Percentiles rank a stretch among this genome's conserved stretches.
phyloP scores from a whole-genome alignment of 306 rosid genomes.

The Vachellia pachyceras region DNA sequence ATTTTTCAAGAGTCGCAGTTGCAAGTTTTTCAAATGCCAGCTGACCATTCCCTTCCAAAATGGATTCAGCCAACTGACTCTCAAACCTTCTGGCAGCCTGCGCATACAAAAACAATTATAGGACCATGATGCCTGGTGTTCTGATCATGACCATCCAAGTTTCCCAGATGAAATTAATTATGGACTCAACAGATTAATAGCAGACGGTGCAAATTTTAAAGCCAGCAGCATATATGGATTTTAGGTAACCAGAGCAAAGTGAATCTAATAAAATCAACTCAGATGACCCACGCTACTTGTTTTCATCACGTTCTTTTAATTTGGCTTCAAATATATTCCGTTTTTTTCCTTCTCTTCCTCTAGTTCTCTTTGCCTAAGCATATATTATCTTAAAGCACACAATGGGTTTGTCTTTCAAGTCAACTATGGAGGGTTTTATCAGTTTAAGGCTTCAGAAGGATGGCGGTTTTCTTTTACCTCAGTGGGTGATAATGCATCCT shows the following conservation, averaged over 20 bases:
- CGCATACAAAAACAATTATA: slow-evolving; percentile 29
- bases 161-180: slow-evolving; percentile 26
- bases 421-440: not conserved
- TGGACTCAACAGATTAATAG: not conserved
- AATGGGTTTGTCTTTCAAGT: not conserved
- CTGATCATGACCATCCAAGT: slow-evolving; percentile 21
- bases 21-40: slow-evolving; percentile 90
- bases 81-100: slow-evolving; percentile 95
- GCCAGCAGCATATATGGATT: not conserved
- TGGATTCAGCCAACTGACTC: slow-evolving; percentile 89
- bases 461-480: slow-evolving; percentile 57
- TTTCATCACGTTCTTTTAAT: not conserved
- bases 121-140: slow-evolving; percentile 9
- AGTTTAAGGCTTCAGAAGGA: not conserved
- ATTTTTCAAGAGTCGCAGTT: slow-evolving; percentile 86
- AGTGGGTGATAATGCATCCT: slow-evolving; percentile 80
- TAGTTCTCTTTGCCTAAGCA: not conserved
- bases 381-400: not conserved
- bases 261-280: not conserved
- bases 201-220: not conserved
- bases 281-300: not conserved
- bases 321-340: not conserved
- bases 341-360: not conserved
- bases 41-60: slow-evolving; percentile 86
- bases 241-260: not conserved